Base-by-base conservation (phyloP, 1,284 basidiomycete genomes). In the Melampsora americana region DNA sequence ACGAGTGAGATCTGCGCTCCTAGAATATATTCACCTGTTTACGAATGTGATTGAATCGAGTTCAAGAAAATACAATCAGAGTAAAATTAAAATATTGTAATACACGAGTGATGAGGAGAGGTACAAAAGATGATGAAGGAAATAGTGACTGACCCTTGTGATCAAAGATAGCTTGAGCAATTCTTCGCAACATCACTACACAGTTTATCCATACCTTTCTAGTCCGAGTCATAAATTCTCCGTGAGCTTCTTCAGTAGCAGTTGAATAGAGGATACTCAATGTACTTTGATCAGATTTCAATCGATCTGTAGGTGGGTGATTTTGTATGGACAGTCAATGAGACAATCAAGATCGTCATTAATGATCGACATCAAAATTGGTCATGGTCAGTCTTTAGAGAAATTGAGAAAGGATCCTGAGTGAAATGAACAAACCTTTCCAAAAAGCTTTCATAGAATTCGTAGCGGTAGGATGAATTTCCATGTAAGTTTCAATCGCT, bases 391-490 rank as follows among this genome's bases (percentile, higher is more conserved):
- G n/a, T n/a, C n/a, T n/a, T n/a, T n/a, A n/a, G 20, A 48, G 46
- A 48, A 11, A 48, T 20, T 11, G 7, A 56, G 6, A 28, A 56
- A 56, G 1, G 53, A 56, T 56, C n/a, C 7, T n/a, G 6, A 16
- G 6, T 23, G 26, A 56, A 9, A 56, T 3, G 18, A 23, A 56
- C 53, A 1, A 12, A 56, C 53, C 53, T 56, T 56, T 6, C 53
- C 53, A 56, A 56, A 56, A n/a, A 6, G 53, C 20, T n/a, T 56
- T 56, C n/a, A 56, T 56, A 28, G 53, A n/a, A n/a, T 56, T 56
- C 5, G 53, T 56, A 56, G 53, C 53, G 7, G 53, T 56, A n/a
- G 53, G 26, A 56, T 56, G 2, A n/a, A 23, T 12, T 28, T 56
- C 53, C 20, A n/a, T 56, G n/a, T 14, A 56, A 23, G 20, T 56